Evolutionary conservation across 2,329 filamentous ascomycete genomes (phyloP).

Genomic region (Claviceps arundinis): DNA sequence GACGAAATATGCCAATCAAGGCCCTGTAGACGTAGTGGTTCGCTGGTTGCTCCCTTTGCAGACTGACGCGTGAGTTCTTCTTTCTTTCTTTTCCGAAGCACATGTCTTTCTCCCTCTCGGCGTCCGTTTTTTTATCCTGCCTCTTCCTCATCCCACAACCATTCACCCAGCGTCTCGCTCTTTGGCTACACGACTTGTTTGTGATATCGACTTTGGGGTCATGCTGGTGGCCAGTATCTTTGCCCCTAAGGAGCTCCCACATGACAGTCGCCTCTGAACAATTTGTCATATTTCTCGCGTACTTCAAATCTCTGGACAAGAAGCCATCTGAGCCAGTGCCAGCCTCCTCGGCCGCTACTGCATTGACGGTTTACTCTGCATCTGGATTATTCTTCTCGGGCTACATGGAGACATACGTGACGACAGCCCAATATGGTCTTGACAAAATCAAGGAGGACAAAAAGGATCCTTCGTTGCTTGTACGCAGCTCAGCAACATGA

Average conservation of each 20-base stretch:
- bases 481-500: slow-evolving; percentile 23
- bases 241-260: not conserved
- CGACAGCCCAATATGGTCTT: slow-evolving; percentile 13
- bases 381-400: not conserved
- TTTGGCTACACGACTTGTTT: slow-evolving; percentile 5
- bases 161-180: slow-evolving; percentile 4
- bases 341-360: not conserved
- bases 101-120: not conserved
- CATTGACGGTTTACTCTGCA: not conserved
- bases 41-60: slow-evolving; percentile 19
- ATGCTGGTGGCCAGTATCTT: slow-evolving; percentile 7
- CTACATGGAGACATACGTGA: slow-evolving; percentile 1
- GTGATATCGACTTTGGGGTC: slow-evolving; percentile 5
- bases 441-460: slow-evolving; percentile 16
- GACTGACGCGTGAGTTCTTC: slow-evolving; percentile 18
- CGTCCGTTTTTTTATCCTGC: not conserved
- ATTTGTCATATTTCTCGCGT: not conserved
- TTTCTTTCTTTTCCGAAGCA: slow-evolving; percentile 4
- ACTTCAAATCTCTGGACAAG: not conserved
- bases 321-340: not conserved
- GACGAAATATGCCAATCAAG: slow-evolving; percentile 11
- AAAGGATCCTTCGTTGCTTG: slow-evolving; percentile 23
- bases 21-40: slow-evolving; percentile 27
- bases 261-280: not conserved
- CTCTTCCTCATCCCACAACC: slow-evolving; percentile 1